Percentiles rank a stretch among this genome's conserved stretches.
Evolutionary conservation across 257 asterid genomes (phyloP).

Genomic region (Cinchona pubescens): DNA sequence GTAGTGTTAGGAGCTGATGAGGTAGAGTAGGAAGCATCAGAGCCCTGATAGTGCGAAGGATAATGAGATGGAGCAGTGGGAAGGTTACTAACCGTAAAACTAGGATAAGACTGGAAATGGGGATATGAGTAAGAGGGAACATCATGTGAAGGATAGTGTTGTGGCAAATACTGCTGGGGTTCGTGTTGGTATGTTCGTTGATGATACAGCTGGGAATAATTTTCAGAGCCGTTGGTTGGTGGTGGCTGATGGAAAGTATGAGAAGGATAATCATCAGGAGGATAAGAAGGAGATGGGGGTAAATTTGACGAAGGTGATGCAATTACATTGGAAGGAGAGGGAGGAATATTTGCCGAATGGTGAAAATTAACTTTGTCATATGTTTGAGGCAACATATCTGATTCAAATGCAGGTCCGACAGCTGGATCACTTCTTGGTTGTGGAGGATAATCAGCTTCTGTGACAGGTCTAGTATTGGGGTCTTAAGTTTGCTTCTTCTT

Average conservation of each 20-base stretch:
- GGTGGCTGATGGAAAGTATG: constrained; percentile 41
- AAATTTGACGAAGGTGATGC: constrained; percentile 31
- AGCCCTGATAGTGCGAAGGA: constrained; percentile 61
- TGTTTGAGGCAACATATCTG: constrained; percentile 18
- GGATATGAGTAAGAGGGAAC: constrained; percentile 44
- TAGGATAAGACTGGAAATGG: constrained; percentile 80
- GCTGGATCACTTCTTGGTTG: constrained; percentile 28
- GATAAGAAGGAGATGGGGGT: constrained; percentile 40
- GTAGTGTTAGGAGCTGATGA: constrained; percentile 38
- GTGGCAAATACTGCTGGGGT: constrained; percentile 44
- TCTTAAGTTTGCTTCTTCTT: too few species aligned
- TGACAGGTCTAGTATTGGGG: constrained; percentile 27
- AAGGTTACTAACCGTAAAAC: constrained; percentile 69
- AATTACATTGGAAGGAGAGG: constrained; percentile 31
- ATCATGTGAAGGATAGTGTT: constrained; percentile 52
- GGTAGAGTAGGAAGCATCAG: constrained; percentile 50
- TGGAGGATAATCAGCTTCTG: constrained; percentile 34
- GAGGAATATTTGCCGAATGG: constrained; percentile 35
- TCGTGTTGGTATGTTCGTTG: constrained; percentile 50
- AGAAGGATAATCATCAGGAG: constrained; percentile 27
- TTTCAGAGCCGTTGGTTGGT: constrained; percentile 40
- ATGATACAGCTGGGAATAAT: constrained; percentile 51
- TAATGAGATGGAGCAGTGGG: constrained; percentile 63
- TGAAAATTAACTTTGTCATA: constrained; percentile 27
- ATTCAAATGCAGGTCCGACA: constrained; percentile 34